These are phyloP conservation scores for Tylopilus sp. DNA, from an alignment of 1,284 basidiomycete genomes.

Conservation along the genomic window DNA sequence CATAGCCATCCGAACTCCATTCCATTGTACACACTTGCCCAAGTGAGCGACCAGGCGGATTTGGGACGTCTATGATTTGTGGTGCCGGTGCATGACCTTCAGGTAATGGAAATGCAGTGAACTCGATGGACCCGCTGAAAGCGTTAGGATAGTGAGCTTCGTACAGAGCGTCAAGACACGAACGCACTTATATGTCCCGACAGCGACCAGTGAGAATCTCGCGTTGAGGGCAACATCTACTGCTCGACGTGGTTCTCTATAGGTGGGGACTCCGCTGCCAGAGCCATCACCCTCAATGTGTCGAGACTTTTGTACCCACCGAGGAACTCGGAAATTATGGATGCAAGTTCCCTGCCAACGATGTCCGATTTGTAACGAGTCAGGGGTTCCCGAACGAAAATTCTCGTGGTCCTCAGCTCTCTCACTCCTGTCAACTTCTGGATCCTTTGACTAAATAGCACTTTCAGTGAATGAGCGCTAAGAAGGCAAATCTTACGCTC, in stretches of 20 bases:
- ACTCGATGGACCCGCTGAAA: constrained; percentile 55
- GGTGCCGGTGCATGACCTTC: constrained; percentile 50
- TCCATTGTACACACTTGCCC: constrained; percentile 76
- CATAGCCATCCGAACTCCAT: constrained; percentile 95
- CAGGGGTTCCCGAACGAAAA: constrained; percentile 8
- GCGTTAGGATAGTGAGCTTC: constrained; percentile 2
- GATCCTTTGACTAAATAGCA: constrained; percentile 11
- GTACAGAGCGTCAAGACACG: constrained; percentile 1
- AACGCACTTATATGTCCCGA: constrained; percentile 68
- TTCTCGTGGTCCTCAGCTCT: constrained; percentile 6
- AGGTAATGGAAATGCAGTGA: constrained; percentile 60
- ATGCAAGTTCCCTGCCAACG: constrained; percentile 66
- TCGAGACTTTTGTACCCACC: constrained; percentile 70
- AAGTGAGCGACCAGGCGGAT: constrained; percentile 52
- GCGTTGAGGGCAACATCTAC: constrained; percentile 69
- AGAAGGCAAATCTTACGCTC: constrained; percentile 4
- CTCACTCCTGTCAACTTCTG: neutral
- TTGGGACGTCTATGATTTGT: constrained; percentile 52
- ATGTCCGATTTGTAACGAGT: constrained; percentile 26
- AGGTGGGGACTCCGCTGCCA: constrained; percentile 36
- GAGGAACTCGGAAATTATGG: constrained; percentile 61
- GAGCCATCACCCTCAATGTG: constrained; percentile 43
- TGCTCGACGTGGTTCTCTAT: constrained; percentile 62
- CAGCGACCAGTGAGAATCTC: constrained; percentile 79
- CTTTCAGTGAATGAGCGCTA: constrained; percentile 1